Percentiles rank a stretch among this genome's conserved stretches.
Conservation (phyloP, 352 stramenopile species). For the Globisporangium perplexum region DNA sequence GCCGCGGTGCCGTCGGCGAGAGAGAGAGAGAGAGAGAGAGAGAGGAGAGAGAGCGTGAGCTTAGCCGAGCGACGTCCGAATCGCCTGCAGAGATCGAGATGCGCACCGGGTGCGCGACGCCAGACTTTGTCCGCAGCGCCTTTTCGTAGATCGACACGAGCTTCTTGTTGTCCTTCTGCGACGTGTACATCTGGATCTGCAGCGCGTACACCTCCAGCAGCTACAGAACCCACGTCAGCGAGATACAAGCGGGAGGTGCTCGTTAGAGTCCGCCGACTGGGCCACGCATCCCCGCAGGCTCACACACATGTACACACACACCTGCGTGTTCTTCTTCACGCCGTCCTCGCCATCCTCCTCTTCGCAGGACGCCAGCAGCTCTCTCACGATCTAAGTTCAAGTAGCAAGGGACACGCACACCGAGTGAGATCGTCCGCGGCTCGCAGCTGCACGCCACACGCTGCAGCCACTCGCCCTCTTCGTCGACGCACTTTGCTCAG, state of each 20-base stretch:
- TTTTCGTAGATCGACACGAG: slow-evolving; percentile 92
- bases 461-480: not conserved
- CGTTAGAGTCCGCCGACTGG: no score
- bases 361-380: slow-evolving; percentile 83
- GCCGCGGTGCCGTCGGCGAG: not conserved
- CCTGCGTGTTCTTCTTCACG: slow-evolving; percentile 78
- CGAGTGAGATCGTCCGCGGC: not conserved
- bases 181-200: slow-evolving; percentile 92
- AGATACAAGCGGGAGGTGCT: not conserved
- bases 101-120: slow-evolving; percentile 82
- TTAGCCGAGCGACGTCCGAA: no score
- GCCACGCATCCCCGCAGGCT: not conserved
- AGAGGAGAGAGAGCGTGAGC: not conserved
- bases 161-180: slow-evolving; percentile 92
- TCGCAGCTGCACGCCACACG: not conserved
- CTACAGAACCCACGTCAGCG: slow-evolving; percentile 22
- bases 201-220: slow-evolving; percentile 92
- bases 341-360: slow-evolving; percentile 83
- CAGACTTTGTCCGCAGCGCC: slow-evolving; percentile 84
- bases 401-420: not conserved
- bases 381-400: slow-evolving; percentile 62
- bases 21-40: slow-evolving; percentile 1
- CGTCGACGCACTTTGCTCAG: slow-evolving; percentile 50
- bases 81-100: not conserved
- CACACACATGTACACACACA: not conserved